These are phyloP conservation scores for Saccharomycopsis sp. DNA, from an alignment of 805 yeast species.

Conservation along the genomic window DNA sequence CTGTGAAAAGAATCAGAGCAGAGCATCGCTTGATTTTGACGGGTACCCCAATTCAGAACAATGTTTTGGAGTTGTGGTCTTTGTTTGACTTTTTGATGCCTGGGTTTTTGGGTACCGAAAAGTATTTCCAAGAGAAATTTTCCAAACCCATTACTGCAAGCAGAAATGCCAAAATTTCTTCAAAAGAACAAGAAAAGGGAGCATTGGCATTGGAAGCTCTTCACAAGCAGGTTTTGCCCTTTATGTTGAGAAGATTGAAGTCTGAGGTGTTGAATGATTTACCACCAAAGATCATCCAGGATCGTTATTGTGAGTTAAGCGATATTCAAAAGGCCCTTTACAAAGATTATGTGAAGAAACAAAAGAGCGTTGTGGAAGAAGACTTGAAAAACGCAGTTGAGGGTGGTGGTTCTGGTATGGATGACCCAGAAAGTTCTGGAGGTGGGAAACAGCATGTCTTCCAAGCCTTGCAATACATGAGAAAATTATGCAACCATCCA, in stretches of 20 bases:
- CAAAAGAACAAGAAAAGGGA: constrained; percentile 95
- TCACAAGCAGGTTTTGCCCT: constrained; percentile 94
- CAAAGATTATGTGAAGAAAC: constrained; percentile 81
- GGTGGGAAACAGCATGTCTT: constrained; percentile 82
- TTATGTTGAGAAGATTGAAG: constrained; percentile 89
- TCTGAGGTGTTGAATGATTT: constrained; percentile 93
- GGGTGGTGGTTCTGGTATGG: constrained; percentile 24
- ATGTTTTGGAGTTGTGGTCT: constrained; percentile 95
- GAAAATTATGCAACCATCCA: constrained; percentile 95
- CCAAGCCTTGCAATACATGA: constrained; percentile 95
- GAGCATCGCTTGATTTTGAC: constrained; percentile 86
- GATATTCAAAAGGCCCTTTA: constrained; percentile 83
- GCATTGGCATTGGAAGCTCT: constrained; percentile 91
- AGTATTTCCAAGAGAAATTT: constrained; percentile 85
- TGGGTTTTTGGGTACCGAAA: constrained; percentile 93
- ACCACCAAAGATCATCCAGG: constrained; percentile 98
- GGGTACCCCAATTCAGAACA: constrained; percentile 97
- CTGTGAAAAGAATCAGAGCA: constrained; percentile 75
- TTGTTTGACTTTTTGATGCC: constrained; percentile 97
- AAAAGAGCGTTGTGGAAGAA: constrained; percentile 60
- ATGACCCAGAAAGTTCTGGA: constrained; percentile 32
- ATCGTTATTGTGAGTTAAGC: constrained; percentile 92
- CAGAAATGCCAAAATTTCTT: constrained; percentile 75
- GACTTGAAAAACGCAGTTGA: constrained; percentile 43
- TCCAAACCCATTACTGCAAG: constrained; percentile 98